Base-by-base conservation (phyloP, 1,284 basidiomycete species). In the Ustilago bromivora region DNA sequence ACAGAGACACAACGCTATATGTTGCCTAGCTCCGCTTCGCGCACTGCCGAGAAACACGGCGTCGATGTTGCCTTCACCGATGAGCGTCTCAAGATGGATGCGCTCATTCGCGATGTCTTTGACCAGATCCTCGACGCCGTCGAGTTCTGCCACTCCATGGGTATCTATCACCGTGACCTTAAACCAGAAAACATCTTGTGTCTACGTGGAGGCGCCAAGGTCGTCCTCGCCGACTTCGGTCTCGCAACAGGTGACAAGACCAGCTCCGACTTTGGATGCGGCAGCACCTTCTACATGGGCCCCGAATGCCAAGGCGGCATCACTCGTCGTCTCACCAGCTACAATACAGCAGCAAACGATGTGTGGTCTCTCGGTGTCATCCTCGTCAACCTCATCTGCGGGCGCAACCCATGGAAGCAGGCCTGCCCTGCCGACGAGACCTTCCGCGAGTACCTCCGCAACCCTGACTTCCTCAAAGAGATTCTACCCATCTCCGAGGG, bases 111-210 rank as follows among this genome's bases (percentile, higher is more conserved):
- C 47, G 71, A 79, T 53, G 84, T 86, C 61, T 85, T 85, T 51
- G 71, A 76, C 57, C 85, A 86, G 87, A 91, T 98, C 86, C 90
- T 98, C 82, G 95, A 96, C 81, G 94, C 95, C 55, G 94, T 98
- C 83, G 92, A 95, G 78, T 94, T 94, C 87, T 91, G 91, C 82
- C 91, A 92, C 83, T 81, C 83, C 23, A 85, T 88, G 56, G 90
- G 90, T 34, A 94, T 98, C 86, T 97, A 93, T 89, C 96, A 98
- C 87, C 94, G 96, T 63, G 96, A 98, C 87, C 89, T 99, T 83
- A 99, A 98, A 89, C 96, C 96, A 0, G 97, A 98, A 88, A 99
- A 99, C 87, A 92, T 99, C 79, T 89, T 99, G 72, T 97, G 95
- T 88, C 87, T 93, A 89, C 83, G 87, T 23, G 87, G 87, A 84